Conservation (phyloP, 139 green algal species). For the Tetradesmus obliquus region DNA sequence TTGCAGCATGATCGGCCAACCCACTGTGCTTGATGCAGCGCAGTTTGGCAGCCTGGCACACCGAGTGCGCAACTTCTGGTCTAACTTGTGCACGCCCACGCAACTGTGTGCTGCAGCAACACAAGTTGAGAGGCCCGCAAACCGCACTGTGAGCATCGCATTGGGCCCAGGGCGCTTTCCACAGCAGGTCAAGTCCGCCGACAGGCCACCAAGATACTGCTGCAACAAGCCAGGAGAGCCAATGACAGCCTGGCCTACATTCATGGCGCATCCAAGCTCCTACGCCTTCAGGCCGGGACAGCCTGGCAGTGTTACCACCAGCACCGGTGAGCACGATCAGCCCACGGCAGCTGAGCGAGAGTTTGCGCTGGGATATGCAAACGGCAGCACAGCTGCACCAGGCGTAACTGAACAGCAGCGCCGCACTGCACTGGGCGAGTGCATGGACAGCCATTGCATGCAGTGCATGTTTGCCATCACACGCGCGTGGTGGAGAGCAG, state of each 20-base stretch:
- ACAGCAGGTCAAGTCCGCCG: background rate
- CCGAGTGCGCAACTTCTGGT: background rate
- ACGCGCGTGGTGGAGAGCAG: background rate
- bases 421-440: background rate
- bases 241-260: background rate
- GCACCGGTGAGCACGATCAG: background rate
- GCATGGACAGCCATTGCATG: constrained; percentile 3
- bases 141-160: background rate
- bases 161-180: background rate
- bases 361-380: background rate
- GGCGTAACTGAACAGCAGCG: background rate
- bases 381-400: background rate
- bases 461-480: constrained; percentile 9
- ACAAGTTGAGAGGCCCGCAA: background rate
- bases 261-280: background rate
- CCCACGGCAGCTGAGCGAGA: background rate
- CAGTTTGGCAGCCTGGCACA: background rate
- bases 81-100: background rate
- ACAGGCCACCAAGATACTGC: background rate
- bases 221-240: background rate
- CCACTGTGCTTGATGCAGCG: background rate
- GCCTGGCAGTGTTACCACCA: constrained; percentile 10
- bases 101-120: background rate
- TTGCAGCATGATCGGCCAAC: background rate
- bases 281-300: constrained; percentile 3